Evolutionary conservation across 345 rosid genomes (phyloP).

Genomic region (Anacardium occidentale): DNA sequence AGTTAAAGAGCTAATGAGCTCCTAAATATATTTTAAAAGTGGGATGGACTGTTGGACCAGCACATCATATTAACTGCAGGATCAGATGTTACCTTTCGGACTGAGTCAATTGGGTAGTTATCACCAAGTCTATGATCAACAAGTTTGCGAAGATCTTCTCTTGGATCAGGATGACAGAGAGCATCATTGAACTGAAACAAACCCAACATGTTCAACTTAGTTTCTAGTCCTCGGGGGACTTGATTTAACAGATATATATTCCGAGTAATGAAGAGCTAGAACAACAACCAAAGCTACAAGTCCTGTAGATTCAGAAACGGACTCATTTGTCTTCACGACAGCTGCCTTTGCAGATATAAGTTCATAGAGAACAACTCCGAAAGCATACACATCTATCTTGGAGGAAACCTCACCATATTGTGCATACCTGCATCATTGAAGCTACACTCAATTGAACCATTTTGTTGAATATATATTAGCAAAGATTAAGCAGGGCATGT

Average conservation of each 20-base stretch:
- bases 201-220: conserved; percentile 1
- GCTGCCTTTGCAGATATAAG: conserved; percentile 89
- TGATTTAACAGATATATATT: neutral
- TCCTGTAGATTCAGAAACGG: conserved; percentile 60
- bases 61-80: too few species aligned
- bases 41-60: too few species aligned
- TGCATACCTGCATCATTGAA: conserved; percentile 59
- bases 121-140: conserved; percentile 76
- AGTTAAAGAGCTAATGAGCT: too few species aligned
- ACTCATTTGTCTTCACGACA: conserved; percentile 52
- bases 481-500: neutral
- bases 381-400: conserved; percentile 93
- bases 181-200: conserved; percentile 65
- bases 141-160: conserved; percentile 55
- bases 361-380: conserved; percentile 93
- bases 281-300: conserved; percentile 72
- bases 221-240: neutral
- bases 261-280: neutral
- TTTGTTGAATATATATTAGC: neutral
- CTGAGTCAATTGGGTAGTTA: conserved; percentile 68
- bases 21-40: too few species aligned
- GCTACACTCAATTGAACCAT: neutral
- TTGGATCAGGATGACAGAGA: conserved; percentile 52
- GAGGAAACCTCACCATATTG: conserved; percentile 84
- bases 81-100: conserved; percentile 49